Percentiles rank a stretch among this genome's conserved stretches.
phyloP scores from a whole-genome alignment of 306 rosid genomes.

The Rosa persica region DNA sequence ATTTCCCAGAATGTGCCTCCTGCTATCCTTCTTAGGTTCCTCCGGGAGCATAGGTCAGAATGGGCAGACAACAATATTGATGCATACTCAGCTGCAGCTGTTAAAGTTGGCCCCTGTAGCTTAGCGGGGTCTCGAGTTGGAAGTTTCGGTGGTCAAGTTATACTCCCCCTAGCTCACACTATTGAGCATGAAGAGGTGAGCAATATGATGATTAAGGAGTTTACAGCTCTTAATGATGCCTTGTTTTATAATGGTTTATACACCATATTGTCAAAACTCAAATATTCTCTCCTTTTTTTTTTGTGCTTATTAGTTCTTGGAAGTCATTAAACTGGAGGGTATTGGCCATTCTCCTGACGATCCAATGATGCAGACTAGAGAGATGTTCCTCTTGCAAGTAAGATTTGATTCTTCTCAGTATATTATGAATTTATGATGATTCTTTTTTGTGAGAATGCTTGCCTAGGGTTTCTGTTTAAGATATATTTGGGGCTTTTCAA shows the following conservation, averaged over 20 bases:
- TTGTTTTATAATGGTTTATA: neutral
- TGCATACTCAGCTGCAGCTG: constrained; percentile 95
- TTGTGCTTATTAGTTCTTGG: constrained; percentile 57
- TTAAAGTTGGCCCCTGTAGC: constrained; percentile 93
- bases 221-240: neutral
- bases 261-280: neutral
- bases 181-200: constrained; percentile 94
- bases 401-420: constrained; percentile 14
- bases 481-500: neutral
- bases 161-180: constrained; percentile 92
- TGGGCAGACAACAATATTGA: constrained; percentile 98
- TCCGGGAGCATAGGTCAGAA: constrained; percentile 96
- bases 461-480: neutral
- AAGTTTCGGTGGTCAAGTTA: constrained; percentile 91
- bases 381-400: constrained; percentile 92
- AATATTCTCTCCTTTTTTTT: neutral
- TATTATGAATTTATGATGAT: neutral
- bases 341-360: constrained; percentile 84
- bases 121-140: constrained; percentile 86
- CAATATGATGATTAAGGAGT: neutral
- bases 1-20: constrained; percentile 87
- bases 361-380: constrained; percentile 70
- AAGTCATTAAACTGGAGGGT: constrained; percentile 90
- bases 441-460: neutral
- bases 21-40: constrained; percentile 84